Percentiles rank a stretch among this genome's conserved stretches.
These are phyloP conservation scores for Austropuccinia psidii DNA, from an alignment of 1,284 basidiomycete species.

Conservation along the genomic window DNA sequence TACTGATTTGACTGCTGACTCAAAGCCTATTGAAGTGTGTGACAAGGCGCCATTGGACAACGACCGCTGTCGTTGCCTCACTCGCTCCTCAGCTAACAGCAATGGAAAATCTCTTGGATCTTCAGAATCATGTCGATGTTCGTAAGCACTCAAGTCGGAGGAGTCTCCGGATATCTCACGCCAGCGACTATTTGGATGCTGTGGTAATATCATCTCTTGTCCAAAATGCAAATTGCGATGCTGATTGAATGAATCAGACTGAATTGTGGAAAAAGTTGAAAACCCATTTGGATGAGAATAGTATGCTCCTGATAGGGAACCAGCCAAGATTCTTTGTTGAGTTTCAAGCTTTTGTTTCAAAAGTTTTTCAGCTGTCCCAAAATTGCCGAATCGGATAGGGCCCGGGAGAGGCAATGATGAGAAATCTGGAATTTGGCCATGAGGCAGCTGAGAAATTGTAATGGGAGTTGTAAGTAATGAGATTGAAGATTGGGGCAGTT, in stretches of 20 bases:
- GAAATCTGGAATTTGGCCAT: constrained; percentile 32
- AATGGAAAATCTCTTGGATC: neutral
- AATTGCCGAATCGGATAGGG: constrained; percentile 36
- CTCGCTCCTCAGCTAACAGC: neutral
- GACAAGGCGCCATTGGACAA: constrained; percentile 19
- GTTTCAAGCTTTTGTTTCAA: constrained; percentile 19
- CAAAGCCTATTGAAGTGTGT: neutral
- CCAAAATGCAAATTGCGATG: neutral
- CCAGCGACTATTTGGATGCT: neutral
- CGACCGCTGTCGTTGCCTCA: constrained; percentile 2
- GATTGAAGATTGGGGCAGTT: constrained; percentile 20
- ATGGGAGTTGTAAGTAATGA: neutral
- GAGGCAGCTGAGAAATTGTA: neutral
- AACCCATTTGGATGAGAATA: constrained; percentile 24
- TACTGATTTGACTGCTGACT: neutral
- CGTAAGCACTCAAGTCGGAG: too few relatives aligned
- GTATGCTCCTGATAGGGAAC: constrained; percentile 4
- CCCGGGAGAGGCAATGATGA: constrained; percentile 18
- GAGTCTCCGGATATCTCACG: too few relatives aligned
- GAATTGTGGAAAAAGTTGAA: neutral
- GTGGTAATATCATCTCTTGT: neutral
- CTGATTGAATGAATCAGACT: neutral
- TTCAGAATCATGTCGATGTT: constrained; percentile 6
- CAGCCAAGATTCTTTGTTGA: constrained; percentile 7
- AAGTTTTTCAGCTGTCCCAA: constrained; percentile 16